Conservation (phyloP, 2,329 filamentous ascomycete genomes). For the Thelonectria rubi region DNA sequence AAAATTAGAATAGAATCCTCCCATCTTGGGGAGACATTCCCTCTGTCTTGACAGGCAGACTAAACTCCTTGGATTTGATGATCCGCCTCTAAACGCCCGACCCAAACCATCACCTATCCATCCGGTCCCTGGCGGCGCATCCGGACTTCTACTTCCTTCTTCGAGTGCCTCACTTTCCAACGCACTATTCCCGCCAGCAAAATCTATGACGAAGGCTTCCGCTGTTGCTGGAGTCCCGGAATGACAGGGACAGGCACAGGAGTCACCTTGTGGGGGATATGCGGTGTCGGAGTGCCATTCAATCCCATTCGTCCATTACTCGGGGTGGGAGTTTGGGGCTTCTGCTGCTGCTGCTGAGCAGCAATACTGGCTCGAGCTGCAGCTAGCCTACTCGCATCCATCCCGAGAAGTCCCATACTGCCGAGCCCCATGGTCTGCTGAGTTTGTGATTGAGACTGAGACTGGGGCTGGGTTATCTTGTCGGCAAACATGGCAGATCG, state of each 20-base stretch:
- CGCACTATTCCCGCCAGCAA: not conserved
- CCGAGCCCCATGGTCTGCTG: constrained; percentile 42
- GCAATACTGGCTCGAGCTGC: constrained; percentile 49
- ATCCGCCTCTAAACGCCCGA: constrained; percentile 42
- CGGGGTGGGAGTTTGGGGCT: constrained; percentile 49
- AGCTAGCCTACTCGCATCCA: constrained; percentile 45
- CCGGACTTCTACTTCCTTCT: not conserved
- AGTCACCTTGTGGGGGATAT: constrained; percentile 53
- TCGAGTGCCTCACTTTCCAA: constrained; percentile 21
- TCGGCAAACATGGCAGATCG: constrained; percentile 53
- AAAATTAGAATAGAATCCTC: constrained; percentile 6
- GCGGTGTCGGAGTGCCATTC: constrained; percentile 49
- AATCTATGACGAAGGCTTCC: constrained; percentile 39
- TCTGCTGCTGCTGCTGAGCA: constrained; percentile 46
- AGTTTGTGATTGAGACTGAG: constrained; percentile 48
- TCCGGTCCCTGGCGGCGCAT: not conserved
- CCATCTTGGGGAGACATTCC: constrained; percentile 5
- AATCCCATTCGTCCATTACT: constrained; percentile 42
- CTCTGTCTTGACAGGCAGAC: constrained; percentile 12
- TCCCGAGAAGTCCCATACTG: constrained; percentile 34
- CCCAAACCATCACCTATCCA: constrained; percentile 19
- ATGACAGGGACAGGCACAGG: constrained; percentile 56
- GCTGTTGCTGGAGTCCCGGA: constrained; percentile 50
- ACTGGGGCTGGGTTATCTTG: constrained; percentile 47
- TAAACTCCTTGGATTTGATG: constrained; percentile 25